These are phyloP conservation scores for Candida gorgasii DNA, from an alignment of 805 yeast genomes.

Conservation along the genomic window DNA sequence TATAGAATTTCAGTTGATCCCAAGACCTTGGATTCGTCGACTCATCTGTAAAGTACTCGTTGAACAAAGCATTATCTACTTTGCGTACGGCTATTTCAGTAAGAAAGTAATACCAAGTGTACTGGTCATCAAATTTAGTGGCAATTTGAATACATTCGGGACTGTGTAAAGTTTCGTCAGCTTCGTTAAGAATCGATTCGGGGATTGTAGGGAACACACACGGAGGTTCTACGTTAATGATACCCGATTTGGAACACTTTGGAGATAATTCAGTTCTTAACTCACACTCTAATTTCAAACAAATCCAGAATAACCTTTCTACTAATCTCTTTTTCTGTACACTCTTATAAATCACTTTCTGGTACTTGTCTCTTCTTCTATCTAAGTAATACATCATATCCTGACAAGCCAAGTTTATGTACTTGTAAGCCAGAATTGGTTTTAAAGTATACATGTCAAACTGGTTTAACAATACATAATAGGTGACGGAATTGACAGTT, in stretches of 20 bases:
- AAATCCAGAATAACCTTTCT: conserved; percentile 37
- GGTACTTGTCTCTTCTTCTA: conserved; percentile 13
- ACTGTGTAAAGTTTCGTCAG: conserved; percentile 18
- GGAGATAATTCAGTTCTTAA: conserved; percentile 36
- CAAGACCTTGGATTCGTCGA: conserved; percentile 18
- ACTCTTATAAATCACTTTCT: conserved; percentile 7
- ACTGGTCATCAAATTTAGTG: conserved; percentile 23
- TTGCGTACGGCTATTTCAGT: conserved; percentile 43
- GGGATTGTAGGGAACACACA: conserved; percentile 33
- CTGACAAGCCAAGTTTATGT: conserved; percentile 27
- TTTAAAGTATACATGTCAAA: conserved; percentile 26
- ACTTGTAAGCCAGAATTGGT: conserved; percentile 28
- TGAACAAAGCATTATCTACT: conserved; percentile 37
- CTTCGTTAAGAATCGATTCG: conserved; percentile 19
- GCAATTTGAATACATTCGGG: conserved; percentile 28
- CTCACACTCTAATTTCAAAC: conserved; percentile 40
- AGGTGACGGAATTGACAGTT: conserved; percentile 7
- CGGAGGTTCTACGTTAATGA: conserved; percentile 32
- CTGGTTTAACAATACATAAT: conserved; percentile 23
- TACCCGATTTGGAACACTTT: conserved; percentile 31
- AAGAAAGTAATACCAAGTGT: conserved; percentile 40
- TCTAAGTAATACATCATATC: conserved; percentile 32
- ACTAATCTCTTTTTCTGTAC: conserved; percentile 18
- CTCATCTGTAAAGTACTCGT: conserved; percentile 28
- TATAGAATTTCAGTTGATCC: conserved; percentile 25